phyloP scores from a whole-genome alignment of 257 asterid species.

The Jaltomata sinuosa region DNA sequence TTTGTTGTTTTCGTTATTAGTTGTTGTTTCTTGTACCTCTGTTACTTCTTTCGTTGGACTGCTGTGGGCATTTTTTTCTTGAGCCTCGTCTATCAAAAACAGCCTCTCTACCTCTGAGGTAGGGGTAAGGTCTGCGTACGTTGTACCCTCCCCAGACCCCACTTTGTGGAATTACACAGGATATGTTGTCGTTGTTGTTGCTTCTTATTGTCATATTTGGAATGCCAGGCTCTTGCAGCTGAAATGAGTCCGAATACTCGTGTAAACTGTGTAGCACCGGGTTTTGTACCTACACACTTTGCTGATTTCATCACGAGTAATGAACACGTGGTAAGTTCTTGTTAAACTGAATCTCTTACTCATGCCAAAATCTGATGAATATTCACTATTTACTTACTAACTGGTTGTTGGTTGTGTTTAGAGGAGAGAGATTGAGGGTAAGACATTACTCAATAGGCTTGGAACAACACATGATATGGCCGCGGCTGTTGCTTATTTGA shows the following conservation, averaged over 20 bases:
- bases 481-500: constrained; percentile 79
- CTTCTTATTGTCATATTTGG: background rate
- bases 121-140: too few relatives aligned
- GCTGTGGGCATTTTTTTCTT: too few relatives aligned
- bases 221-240: constrained; percentile 66
- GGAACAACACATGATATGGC: constrained; percentile 87
- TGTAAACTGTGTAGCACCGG: constrained; percentile 93
- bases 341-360: background rate
- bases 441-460: constrained; percentile 56
- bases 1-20: too few relatives aligned
- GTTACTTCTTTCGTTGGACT: too few relatives aligned
- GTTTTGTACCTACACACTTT: constrained; percentile 86
- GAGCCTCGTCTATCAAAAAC: too few relatives aligned
- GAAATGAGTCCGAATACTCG: constrained; percentile 93
- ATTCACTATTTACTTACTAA: background rate
- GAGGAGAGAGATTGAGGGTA: constrained; percentile 55
- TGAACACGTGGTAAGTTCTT: constrained; percentile 39
- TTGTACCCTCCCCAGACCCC: too few relatives aligned
- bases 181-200: too few relatives aligned
- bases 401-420: constrained; percentile 6
- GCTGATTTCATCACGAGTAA: constrained; percentile 44
- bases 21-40: too few relatives aligned
- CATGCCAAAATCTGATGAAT: background rate
- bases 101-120: too few relatives aligned
- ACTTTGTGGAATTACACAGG: too few relatives aligned